Base-by-base conservation (phyloP, 306 rosid species). In the Lathyrus aphaca region DNA sequence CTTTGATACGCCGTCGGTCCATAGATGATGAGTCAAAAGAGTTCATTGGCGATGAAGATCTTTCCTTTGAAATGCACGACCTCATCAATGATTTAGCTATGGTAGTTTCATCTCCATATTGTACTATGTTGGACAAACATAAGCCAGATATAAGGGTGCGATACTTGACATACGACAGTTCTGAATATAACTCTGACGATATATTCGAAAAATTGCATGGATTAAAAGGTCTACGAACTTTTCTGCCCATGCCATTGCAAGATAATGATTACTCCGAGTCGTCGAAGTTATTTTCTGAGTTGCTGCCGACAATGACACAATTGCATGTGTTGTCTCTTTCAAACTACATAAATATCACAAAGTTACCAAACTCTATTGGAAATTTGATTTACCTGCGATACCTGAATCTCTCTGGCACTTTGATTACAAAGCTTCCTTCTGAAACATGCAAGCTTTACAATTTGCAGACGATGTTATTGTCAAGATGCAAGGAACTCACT, bases 61-160 rank as follows among this genome's bases (percentile, higher is more conserved):
- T 0, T 1, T 0, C 0, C 12, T 79, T 71, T 51, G 16, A 8
- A 13, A 69, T 82, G 82, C 84, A 82, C 61, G 80, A 54, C 17
- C 77, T 76, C 15, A 29, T 77, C 4, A 42, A 79, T 29, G 85
- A 82, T 3, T 48, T 85, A 8, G 83, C 79, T 10, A 48, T 50
- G 18, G 25, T 9, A 25, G 40, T 77, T 27, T 73, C 64, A 14
- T 27, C 64, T 8, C 8, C 68, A 15, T 37, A 64, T 13, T 55
- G 63, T 16, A 21, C 46, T 0, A 65, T 49, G 58, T 3, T 15
- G 0, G 66, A 59, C 8, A 49, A 53, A 1, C 5, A 3, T 0
- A 3, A 25, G 8, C 16, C n/a, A 15, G 29, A 27, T 27, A 27
- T 1, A 27, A 27, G 3, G 29, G 29, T 27, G 29, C 65, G 80